phyloP scores from a whole-genome alignment of 2,329 filamentous ascomycete genomes.

The Colletotrichum salicis region DNA sequence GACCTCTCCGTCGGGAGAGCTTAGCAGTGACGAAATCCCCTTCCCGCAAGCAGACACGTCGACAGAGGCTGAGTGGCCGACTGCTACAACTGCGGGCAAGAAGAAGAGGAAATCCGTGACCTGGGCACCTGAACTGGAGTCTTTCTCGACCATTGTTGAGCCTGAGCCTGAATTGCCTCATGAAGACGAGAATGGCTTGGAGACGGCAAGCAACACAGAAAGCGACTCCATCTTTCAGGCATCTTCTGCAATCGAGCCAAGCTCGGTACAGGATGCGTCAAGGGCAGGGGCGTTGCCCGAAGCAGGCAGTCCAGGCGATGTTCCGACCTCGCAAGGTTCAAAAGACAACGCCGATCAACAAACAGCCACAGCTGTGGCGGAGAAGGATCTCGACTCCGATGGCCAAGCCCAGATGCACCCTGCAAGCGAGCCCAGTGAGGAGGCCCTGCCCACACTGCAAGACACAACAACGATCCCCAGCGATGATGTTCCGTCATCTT shows the following conservation, averaged over 20 bases:
- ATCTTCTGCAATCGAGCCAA: background rate
- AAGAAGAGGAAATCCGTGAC: slow-evolving; percentile 33
- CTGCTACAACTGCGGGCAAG: slow-evolving; percentile 21
- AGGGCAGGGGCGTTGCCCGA: background rate
- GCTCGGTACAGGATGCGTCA: background rate
- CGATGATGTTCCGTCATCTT: slow-evolving; percentile 22
- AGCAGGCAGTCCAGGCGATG: background rate
- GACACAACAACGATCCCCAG: slow-evolving; percentile 12
- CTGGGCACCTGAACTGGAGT: slow-evolving; percentile 28
- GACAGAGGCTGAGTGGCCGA: slow-evolving; percentile 21
- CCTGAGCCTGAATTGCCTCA: background rate
- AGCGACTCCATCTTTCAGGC: background rate
- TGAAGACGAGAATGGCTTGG: background rate
- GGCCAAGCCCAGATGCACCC: slow-evolving; percentile 18
- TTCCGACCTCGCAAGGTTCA: background rate
- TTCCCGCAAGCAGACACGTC: slow-evolving; percentile 23
- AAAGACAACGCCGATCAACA: slow-evolving; percentile 1
- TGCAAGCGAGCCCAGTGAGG: slow-evolving; percentile 15
- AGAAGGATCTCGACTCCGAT: slow-evolving; percentile 21
- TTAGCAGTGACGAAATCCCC: slow-evolving; percentile 28
- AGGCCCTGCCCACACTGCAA: slow-evolving; percentile 10
- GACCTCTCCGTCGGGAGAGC: slow-evolving; percentile 32
- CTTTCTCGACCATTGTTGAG: slow-evolving; percentile 2
- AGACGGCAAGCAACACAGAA: background rate
- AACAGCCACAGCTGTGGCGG: slow-evolving; percentile 11